Conservation (phyloP, 108 stramenopile genomes). For the Skeletonema grethae region DNA sequence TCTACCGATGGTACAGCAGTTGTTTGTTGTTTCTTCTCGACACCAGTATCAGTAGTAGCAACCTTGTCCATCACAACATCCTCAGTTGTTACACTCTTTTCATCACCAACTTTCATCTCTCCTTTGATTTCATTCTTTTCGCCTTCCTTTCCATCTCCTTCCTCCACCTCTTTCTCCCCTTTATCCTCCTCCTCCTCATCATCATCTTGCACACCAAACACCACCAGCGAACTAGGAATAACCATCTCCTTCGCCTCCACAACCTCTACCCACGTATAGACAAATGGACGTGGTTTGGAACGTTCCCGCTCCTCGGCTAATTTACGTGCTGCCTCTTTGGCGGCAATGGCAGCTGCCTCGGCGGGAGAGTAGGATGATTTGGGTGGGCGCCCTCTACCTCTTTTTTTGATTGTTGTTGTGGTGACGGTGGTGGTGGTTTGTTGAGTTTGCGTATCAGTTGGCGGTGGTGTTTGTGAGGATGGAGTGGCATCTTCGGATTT, state of each 20-base stretch:
- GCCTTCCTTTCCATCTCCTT: slow-evolving; percentile 6
- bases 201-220: slow-evolving; percentile 18
- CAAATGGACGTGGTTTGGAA: slow-evolving; percentile 49
- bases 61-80: not conserved
- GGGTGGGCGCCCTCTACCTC: slow-evolving; percentile 11
- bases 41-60: not conserved
- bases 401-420: not conserved
- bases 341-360: slow-evolving; percentile 6
- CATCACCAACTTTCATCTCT: slow-evolving; percentile 7
- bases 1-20: not conserved
- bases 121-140: slow-evolving; percentile 5
- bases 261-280: slow-evolving; percentile 46
- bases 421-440: too few relatives aligned
- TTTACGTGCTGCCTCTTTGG: not conserved
- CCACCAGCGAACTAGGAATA: slow-evolving; percentile 46
- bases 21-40: not conserved
- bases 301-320: not conserved
- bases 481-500: not conserved
- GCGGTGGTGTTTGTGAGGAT: too few relatives aligned
- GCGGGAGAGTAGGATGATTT: slow-evolving; percentile 5
- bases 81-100: too few relatives aligned
- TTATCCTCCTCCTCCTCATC: not conserved
- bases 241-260: slow-evolving; percentile 49
- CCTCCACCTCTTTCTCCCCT: too few relatives aligned
- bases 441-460: not conserved